Evolutionary conservation across 495 filamentous ascomycete species (phyloP).

Genomic region (Podospora bellae-mahoneyi): DNA sequence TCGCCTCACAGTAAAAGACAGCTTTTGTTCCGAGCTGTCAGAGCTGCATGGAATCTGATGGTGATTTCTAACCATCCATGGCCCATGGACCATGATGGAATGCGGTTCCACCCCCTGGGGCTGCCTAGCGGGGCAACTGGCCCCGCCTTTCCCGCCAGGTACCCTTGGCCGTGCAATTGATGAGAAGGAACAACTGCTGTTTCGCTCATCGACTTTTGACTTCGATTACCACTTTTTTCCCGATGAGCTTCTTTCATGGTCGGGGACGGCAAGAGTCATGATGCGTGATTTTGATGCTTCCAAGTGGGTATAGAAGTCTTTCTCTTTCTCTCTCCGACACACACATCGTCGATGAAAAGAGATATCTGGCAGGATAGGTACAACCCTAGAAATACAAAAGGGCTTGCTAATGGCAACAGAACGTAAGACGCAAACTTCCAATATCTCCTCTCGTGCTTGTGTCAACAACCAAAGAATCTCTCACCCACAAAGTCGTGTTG

Average conservation of each 20-base stretch:
- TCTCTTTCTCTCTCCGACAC: too few relatives aligned
- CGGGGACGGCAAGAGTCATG: not conserved
- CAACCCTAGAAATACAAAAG: not conserved
- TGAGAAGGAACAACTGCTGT: not conserved
- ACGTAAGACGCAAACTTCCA: not conserved
- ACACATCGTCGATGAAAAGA: too few relatives aligned
- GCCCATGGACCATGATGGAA: conserved; percentile 4
- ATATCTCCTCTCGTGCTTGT: not conserved
- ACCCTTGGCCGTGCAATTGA: conserved; percentile 4
- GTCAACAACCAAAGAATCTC: not conserved
- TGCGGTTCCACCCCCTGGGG: not conserved
- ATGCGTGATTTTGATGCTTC: not conserved
- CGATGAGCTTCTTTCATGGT: not conserved
- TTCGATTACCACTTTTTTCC: not conserved
- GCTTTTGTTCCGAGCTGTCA: not conserved
- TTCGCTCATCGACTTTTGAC: not conserved
- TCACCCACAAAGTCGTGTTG: not conserved
- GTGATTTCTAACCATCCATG: conserved; percentile 14
- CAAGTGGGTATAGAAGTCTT: not conserved
- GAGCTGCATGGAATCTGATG: not conserved
- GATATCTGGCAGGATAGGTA: not conserved
- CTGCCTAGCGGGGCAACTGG: not conserved
- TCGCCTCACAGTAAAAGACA: not conserved
- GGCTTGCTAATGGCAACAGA: not conserved
- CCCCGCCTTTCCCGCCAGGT: conserved; percentile 4